Evolutionary conservation across 192 early-diverging fungal genomes (phyloP).

Genomic region (Coemansia sp.): DNA sequence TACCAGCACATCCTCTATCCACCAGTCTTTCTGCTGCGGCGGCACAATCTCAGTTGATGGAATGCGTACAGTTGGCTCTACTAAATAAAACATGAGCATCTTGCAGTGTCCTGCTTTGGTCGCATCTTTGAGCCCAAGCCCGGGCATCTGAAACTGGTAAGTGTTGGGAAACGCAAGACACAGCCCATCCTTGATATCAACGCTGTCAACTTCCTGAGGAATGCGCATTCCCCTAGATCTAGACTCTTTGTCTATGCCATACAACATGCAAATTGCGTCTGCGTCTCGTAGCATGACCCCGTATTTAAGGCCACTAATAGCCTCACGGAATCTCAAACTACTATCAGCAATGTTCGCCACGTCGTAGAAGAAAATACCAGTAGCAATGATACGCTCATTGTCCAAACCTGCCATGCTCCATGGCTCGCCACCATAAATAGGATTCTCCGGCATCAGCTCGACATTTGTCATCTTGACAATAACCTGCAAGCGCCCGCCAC

Average conservation of each 20-base stretch:
- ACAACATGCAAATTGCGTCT: conserved; percentile 8
- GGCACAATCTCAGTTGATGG: conserved; percentile 58
- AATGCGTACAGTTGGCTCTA: conserved; percentile 53
- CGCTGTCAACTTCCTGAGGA: conserved; percentile 33
- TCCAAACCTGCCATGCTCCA: conserved; percentile 68
- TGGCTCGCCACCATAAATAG: conserved; percentile 32
- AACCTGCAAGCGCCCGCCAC: conserved; percentile 23
- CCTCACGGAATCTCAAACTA: background rate
- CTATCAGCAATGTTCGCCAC: conserved; percentile 58
- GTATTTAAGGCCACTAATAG: conserved; percentile 44
- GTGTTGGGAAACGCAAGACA: conserved; percentile 62
- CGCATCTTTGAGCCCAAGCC: conserved; percentile 53
- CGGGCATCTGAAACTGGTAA: conserved; percentile 58
- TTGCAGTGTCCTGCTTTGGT: conserved; percentile 57
- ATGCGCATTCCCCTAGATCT: background rate
- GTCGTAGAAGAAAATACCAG: conserved; percentile 62
- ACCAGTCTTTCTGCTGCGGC: conserved; percentile 55
- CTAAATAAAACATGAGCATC: conserved; percentile 62
- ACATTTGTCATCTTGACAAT: conserved; percentile 63
- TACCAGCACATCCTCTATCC: background rate
- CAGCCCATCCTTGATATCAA: conserved; percentile 49
- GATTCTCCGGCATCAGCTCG: conserved; percentile 57
- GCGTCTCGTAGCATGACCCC: conserved; percentile 24
- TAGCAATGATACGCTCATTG: conserved; percentile 62
- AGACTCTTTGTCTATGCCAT: conserved; percentile 26